These are phyloP conservation scores for Beta corolliflora DNA, from an alignment of 179 eudicot species.

Conservation along the genomic window DNA sequence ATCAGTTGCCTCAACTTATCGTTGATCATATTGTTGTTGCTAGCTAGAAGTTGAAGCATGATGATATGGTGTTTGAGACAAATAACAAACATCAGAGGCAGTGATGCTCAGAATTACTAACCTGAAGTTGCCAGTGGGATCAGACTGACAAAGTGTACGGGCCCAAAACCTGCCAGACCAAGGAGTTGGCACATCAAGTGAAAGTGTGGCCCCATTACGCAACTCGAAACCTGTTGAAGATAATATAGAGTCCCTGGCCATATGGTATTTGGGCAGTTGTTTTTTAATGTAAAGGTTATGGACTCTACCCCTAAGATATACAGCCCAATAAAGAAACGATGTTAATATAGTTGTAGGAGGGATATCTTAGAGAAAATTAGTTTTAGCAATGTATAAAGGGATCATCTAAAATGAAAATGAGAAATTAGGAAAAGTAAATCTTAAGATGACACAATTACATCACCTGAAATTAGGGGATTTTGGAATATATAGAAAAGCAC, in stretches of 20 bases:
- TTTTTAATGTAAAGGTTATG: constrained; percentile 42
- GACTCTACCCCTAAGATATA: constrained; percentile 37
- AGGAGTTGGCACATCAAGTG: constrained; percentile 36
- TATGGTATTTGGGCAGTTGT: constrained; percentile 47
- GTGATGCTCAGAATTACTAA: not conserved
- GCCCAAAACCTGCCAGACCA: constrained; percentile 79
- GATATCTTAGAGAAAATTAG: too few species aligned
- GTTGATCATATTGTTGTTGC: not conserved
- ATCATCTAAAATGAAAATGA: too few species aligned
- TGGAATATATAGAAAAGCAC: too few species aligned
- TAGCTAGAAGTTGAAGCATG: not conserved
- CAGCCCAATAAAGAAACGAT: not conserved
- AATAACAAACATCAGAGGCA: not conserved
- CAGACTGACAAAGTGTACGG: constrained; percentile 43
- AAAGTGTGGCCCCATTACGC: constrained; percentile 12
- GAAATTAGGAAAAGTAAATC: too few species aligned
- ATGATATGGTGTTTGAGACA: not conserved
- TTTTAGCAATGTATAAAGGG: too few species aligned
- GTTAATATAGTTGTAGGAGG: not conserved
- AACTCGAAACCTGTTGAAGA: constrained; percentile 54
- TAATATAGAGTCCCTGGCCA: constrained; percentile 58
- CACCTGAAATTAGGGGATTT: too few species aligned
- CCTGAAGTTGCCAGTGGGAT: constrained; percentile 35
- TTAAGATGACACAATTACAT: too few species aligned
- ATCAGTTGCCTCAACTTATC: not conserved